Conservation (phyloP, 2,329 filamentous ascomycete genomes). For the Botrytis tulipae region DNA sequence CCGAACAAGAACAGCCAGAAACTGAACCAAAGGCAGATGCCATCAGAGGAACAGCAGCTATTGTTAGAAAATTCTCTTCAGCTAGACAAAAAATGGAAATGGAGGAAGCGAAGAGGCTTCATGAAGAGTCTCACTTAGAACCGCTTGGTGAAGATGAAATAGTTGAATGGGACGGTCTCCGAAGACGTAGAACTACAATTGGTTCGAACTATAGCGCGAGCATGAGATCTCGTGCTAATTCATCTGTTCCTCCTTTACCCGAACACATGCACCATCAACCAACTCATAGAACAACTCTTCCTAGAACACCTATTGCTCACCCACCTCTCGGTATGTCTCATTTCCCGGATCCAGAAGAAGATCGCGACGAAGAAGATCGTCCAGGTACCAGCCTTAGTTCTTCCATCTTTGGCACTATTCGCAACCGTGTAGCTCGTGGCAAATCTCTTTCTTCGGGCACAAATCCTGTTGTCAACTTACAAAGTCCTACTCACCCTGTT, state of each 20-base stretch:
- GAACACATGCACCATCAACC: constrained; percentile 33
- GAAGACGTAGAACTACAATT: constrained; percentile 64
- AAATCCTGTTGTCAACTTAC: constrained; percentile 40
- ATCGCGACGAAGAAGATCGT: constrained; percentile 50
- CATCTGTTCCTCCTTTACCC: constrained; percentile 33
- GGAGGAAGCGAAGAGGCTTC: constrained; percentile 73
- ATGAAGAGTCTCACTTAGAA: constrained; percentile 75
- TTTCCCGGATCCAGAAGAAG: constrained; percentile 67
- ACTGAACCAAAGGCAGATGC: constrained; percentile 94
- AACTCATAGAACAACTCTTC: constrained; percentile 22
- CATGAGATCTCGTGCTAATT: constrained; percentile 33
- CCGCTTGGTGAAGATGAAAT: constrained; percentile 76
- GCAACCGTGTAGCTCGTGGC: constrained; percentile 43
- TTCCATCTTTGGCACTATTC: constrained; percentile 57
- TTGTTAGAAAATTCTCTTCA: constrained; percentile 78
- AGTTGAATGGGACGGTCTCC: constrained; percentile 84
- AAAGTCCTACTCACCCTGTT: constrained; percentile 59
- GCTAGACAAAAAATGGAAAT: constrained; percentile 75
- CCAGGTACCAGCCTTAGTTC: constrained; percentile 51
- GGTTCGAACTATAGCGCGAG: constrained; percentile 35
- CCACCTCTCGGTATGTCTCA: constrained; percentile 85
- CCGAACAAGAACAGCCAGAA: constrained; percentile 93
- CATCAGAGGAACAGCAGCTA: constrained; percentile 84
- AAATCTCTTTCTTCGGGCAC: constrained; percentile 22
- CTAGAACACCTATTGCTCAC: constrained; percentile 47